Evolutionary conservation across 2,329 filamentous ascomycete genomes (phyloP).

Genomic region (Calonectria ilicicola): DNA sequence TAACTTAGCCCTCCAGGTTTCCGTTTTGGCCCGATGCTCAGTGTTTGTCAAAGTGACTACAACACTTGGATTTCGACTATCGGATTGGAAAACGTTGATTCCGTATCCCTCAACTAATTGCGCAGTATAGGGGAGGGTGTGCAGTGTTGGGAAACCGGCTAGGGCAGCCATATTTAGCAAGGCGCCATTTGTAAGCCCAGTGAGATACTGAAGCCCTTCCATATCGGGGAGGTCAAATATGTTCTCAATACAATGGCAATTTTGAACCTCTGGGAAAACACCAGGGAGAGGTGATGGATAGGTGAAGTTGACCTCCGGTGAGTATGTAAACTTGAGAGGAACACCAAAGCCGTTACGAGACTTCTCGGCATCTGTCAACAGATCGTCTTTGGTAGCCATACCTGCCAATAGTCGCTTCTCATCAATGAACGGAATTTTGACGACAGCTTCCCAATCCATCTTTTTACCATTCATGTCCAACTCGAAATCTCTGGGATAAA

Average conservation of each 20-base stretch:
- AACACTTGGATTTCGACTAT: conserved; percentile 97
- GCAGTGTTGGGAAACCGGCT: conserved; percentile 92
- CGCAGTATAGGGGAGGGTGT: conserved; percentile 86
- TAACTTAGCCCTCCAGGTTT: conserved; percentile 81
- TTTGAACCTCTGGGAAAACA: conserved; percentile 87
- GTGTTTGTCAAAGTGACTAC: conserved; percentile 85
- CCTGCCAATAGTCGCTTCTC: conserved; percentile 86
- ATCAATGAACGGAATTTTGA: conserved; percentile 99
- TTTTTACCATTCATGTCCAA: conserved; percentile 99
- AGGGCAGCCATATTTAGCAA: conserved; percentile 86
- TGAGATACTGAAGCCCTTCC: conserved; percentile 87
- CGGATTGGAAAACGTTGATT: conserved; percentile 94
- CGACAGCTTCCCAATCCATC: conserved; percentile 99
- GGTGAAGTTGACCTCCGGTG: conserved; percentile 78
- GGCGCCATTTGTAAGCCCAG: conserved; percentile 86
- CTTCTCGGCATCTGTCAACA: conserved; percentile 83
- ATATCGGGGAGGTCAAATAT: conserved; percentile 94
- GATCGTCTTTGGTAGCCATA: conserved; percentile 85
- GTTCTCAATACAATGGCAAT: conserved; percentile 94
- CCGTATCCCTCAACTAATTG: conserved; percentile 79
- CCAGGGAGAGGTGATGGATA: conserved; percentile 92
- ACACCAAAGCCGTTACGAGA: conserved; percentile 91
- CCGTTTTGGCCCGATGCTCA: conserved; percentile 76
- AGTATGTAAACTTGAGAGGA: conserved; percentile 92
- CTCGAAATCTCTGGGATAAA: conserved; percentile 96